Conservation (phyloP, 768 basidiomycete genomes). For the Trametopsis cervina region DNA sequence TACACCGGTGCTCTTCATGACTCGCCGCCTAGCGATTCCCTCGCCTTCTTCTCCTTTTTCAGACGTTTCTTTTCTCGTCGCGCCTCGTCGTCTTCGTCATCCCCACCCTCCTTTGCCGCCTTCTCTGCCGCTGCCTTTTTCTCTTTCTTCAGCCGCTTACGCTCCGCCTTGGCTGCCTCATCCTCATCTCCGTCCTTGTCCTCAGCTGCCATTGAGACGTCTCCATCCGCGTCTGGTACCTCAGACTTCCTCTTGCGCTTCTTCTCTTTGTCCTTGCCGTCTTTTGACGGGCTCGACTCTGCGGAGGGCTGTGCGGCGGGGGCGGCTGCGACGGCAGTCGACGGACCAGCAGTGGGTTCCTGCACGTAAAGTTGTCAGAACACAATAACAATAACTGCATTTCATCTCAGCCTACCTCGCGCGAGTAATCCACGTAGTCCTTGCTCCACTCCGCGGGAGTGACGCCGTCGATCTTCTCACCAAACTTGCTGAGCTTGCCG, state of each 20-base stretch:
- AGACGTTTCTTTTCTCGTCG: slow-evolving; percentile 24
- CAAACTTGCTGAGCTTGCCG: slow-evolving; percentile 94
- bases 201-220: slow-evolving; percentile 36
- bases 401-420: slow-evolving; percentile 37
- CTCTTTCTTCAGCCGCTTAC: slow-evolving; percentile 25
- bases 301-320: slow-evolving; percentile 19
- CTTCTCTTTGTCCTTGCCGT: slow-evolving; percentile 62
- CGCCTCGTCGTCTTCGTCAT: slow-evolving; percentile 31
- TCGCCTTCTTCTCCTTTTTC: slow-evolving; percentile 31
- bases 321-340: slow-evolving; percentile 22
- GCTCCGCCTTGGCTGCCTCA: slow-evolving; percentile 28
- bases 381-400: slow-evolving; percentile 3
- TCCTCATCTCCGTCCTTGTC: slow-evolving; percentile 43
- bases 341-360: slow-evolving; percentile 30
- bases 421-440: slow-evolving; percentile 90
- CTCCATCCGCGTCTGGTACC: slow-evolving; percentile 35
- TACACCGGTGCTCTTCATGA: slow-evolving; percentile 10
- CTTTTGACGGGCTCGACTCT: slow-evolving; percentile 32
- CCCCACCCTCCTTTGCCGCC: slow-evolving; percentile 45
- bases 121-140: slow-evolving; percentile 28
- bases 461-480: slow-evolving; percentile 78
- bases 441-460: slow-evolving; percentile 90
- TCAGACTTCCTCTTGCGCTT: slow-evolving; percentile 83
- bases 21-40: slow-evolving; percentile 33
- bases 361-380: slow-evolving; percentile 24